Base-by-base conservation (phyloP, 2,329 filamentous ascomycete species). In the Chrysosporium queenslandicum region DNA sequence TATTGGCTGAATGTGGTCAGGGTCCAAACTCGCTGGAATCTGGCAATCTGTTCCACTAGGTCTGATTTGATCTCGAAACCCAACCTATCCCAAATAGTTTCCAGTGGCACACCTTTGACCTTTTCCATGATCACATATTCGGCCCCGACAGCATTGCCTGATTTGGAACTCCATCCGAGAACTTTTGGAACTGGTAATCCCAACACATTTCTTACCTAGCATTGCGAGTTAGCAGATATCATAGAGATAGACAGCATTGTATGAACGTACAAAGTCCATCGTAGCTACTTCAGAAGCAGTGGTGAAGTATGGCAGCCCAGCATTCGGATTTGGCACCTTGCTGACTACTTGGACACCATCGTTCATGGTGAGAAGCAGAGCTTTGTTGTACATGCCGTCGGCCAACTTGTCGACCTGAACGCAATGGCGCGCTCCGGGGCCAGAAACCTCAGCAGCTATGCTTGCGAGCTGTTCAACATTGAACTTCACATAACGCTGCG, bases 11-110 rank as follows among this genome's bases (percentile, higher is more conserved):
- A 55, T 2, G 49, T 45, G 57, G 64, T 16, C 27, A 57, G 37
- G 2, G 14, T 40, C 43, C 59, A 60, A 40, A 59, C 57, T 32
- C 52, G 59, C 46, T 60, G 60, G 12, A 65, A 51, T 49, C 64
- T 53, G 41, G 62, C 46, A 4, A 68, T 52, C 52, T 60, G 55
- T 36, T 59, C 53, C 25, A 61, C 58, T n/a, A 61, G 46, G 59
- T 58, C 51, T 52, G 55, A 42, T 42, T 42, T 42, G 11, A 42
- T 18, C 18, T 42, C 39, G 39, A 21, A 42, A 42, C 16, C 39
- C 11, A 42, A 18, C 16, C 23, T 42, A 42, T 21, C 16, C 39
- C 39, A 42, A 9, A 36, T 4, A 12, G 8, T 36, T 36, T n/a
- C 32, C 12, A 36, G 32, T n/a, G 42, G 42, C 6, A 46, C 42